These are phyloP conservation scores for Chalaropsis ovoidea DNA, from an alignment of 2,329 filamentous ascomycete species.

Conservation along the genomic window DNA sequence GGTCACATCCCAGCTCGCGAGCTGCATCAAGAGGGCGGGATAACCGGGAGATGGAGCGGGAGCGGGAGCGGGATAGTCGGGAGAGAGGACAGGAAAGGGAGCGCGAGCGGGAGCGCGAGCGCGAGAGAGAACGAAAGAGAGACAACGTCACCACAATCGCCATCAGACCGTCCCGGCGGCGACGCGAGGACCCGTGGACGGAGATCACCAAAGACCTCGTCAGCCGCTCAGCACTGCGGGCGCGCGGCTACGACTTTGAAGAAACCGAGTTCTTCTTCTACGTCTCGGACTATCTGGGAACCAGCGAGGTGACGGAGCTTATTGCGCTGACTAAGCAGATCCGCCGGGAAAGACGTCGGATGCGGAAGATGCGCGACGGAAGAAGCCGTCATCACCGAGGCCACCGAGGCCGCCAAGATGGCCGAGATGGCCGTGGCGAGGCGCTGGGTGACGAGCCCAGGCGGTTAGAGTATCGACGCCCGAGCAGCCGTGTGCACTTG, in stretches of 20 bases:
- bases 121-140: constrained; percentile 30
- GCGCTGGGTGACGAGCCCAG: neutral
- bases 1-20: constrained; percentile 29
- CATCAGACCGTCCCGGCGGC: constrained; percentile 30
- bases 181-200: constrained; percentile 69
- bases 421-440: neutral
- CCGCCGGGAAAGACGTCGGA: constrained; percentile 14
- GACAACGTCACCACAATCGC: constrained; percentile 46
- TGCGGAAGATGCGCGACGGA: constrained; percentile 10
- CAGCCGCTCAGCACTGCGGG: constrained; percentile 72
- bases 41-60: constrained; percentile 68
- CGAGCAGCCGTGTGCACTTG: neutral
- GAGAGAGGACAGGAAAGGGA: constrained; percentile 58
- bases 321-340: constrained; percentile 20
- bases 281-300: constrained; percentile 71
- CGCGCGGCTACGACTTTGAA: constrained; percentile 76
- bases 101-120: constrained; percentile 63
- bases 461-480: neutral
- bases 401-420: too few species aligned
- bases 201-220: constrained; percentile 94
- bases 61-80: too few species aligned
- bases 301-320: constrained; percentile 16
- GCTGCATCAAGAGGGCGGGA: constrained; percentile 17
- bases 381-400: neutral
- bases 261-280: constrained; percentile 87